phyloP scores from a whole-genome alignment of 2,329 filamentous ascomycete species.

The Aspergillus thermomutatus region DNA sequence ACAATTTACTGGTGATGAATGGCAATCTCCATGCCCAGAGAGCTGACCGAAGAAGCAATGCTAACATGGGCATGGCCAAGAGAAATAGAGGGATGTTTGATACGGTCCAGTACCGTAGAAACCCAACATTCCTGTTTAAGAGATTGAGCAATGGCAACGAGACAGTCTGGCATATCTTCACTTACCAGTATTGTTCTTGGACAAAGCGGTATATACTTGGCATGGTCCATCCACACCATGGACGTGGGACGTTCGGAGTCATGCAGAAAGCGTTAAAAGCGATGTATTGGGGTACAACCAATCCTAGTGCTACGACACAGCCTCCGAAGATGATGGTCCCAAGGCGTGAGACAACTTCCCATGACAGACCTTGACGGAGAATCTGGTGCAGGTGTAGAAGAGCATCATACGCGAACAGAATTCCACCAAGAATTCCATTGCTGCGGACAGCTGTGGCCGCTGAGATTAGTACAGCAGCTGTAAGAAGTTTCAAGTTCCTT shows the following conservation, averaged over 20 bases:
- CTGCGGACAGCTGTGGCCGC: constrained; percentile 71
- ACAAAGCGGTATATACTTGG: constrained; percentile 93
- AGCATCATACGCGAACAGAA: constrained; percentile 67
- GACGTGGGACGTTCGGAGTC: constrained; percentile 42
- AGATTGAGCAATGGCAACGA: constrained; percentile 10
- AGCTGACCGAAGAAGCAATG: constrained; percentile 63
- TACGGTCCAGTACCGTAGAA: constrained; percentile 84
- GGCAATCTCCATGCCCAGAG: constrained; percentile 39
- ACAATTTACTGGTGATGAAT: constrained; percentile 20
- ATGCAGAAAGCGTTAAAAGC: constrained; percentile 72
- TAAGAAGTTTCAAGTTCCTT: constrained; percentile 52
- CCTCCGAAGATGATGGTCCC: constrained; percentile 64
- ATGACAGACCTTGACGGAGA: constrained; percentile 31
- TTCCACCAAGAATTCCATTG: constrained; percentile 81
- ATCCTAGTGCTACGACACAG: constrained; percentile 62
- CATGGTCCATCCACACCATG: constrained; percentile 71
- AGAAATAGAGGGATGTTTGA: constrained; percentile 85
- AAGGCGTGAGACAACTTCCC: constrained; percentile 51
- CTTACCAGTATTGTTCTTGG: constrained; percentile 85
- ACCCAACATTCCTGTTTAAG: constrained; percentile 71
- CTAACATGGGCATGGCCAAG: constrained; percentile 74
- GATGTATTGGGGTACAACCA: constrained; percentile 67
- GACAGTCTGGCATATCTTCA: constrained; percentile 4
- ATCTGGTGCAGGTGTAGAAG: constrained; percentile 43
- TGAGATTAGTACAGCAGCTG: constrained; percentile 67